Evolutionary conservation across 2,329 filamentous ascomycete genomes (phyloP).

Genomic region (Alternaria ethzedia): DNA sequence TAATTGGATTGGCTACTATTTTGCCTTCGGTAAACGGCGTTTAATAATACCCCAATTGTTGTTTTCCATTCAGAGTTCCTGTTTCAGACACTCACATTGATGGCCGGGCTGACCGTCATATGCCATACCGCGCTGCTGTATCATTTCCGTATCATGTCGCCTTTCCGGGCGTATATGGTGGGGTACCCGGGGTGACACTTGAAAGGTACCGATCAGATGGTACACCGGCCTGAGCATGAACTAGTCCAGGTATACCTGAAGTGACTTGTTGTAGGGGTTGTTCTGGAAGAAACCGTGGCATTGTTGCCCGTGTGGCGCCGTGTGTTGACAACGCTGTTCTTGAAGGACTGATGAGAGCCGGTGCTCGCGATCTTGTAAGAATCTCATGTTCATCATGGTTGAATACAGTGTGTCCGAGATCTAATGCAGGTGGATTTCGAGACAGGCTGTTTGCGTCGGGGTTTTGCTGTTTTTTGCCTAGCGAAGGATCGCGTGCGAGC

Average conservation of each 20-base stretch:
- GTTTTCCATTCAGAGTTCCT: background rate
- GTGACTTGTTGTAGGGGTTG: background rate
- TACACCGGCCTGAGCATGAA: background rate
- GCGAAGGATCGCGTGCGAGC: background rate
- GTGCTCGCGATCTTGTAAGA: background rate
- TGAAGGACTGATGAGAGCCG: background rate
- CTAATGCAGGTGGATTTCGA: background rate
- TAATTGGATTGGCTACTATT: background rate
- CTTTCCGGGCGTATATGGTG: background rate
- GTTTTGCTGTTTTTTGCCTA: background rate
- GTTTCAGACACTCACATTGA: background rate
- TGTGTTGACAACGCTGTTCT: background rate
- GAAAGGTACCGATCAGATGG: background rate
- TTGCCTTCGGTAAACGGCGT: background rate
- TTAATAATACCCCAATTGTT: constrained; percentile 5
- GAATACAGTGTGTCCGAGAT: background rate
- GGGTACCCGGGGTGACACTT: background rate
- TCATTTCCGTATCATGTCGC: background rate
- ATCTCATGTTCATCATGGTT: background rate
- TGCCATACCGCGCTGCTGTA: background rate
- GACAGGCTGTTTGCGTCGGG: background rate
- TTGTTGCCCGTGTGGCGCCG: background rate
- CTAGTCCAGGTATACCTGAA: background rate
- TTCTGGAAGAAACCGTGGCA: background rate
- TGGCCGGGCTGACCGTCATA: background rate